These are phyloP conservation scores for Hibiscus syriacus DNA, from an alignment of 345 rosid species.

Conservation along the genomic window DNA sequence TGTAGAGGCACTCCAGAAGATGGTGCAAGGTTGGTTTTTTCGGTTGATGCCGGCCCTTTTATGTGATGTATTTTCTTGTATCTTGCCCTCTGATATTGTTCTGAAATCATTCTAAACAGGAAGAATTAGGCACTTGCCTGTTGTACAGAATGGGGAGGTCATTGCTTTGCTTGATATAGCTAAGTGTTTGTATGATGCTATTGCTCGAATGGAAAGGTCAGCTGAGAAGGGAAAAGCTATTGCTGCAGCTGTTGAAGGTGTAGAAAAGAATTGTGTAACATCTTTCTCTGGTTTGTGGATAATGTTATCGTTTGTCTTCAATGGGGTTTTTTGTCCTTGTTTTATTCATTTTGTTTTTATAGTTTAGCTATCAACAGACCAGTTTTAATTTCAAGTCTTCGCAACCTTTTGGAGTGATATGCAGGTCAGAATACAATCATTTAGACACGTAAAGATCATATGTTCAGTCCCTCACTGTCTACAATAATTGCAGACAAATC, in stretches of 20 bases:
- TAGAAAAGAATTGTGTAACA: conserved; percentile 86
- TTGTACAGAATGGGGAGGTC: conserved; percentile 97
- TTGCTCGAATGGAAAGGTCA: conserved; percentile 98
- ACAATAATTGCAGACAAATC: conserved; percentile 79
- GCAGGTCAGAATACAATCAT: conserved; percentile 79
- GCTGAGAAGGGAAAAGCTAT: conserved; percentile 99
- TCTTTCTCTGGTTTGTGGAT: conserved; percentile 65
- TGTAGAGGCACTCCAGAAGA: conserved; percentile 96
- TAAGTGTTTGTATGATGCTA: conserved; percentile 93
- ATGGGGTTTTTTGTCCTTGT: not conserved
- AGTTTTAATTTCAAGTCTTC: not conserved
- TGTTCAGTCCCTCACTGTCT: conserved; percentile 90
- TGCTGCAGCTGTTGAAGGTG: conserved; percentile 99
- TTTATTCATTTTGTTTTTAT: not conserved
- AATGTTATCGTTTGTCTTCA: not conserved
- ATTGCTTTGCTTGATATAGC: conserved; percentile 94
- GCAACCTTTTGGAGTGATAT: conserved; percentile 12
- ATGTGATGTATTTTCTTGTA: not conserved
- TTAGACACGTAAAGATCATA: conserved; percentile 82
- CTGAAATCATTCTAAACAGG: conserved; percentile 37
- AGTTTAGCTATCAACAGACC: not conserved
- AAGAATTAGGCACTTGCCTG: conserved; percentile 94
- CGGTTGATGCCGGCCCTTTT: not conserved
- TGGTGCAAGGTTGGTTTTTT: conserved; percentile 76
- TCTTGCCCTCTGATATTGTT: conserved; percentile 5